These are phyloP conservation scores for Kluyveromyces dobzhanskii DNA, from an alignment of 805 yeast species.

Conservation along the genomic window DNA sequence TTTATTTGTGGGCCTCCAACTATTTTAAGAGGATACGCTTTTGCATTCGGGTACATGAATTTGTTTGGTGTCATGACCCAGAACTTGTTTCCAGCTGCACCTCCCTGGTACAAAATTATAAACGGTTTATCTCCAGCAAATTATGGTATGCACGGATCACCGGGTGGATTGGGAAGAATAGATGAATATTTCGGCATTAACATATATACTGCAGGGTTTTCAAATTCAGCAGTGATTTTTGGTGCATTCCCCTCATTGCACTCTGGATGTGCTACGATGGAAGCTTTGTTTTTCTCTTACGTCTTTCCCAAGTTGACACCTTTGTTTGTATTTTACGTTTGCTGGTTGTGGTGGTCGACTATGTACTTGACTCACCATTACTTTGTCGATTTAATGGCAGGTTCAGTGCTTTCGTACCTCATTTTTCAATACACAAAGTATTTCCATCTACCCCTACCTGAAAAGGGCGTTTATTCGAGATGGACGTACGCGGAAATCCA, in stretches of 20 bases:
- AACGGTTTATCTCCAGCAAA: conserved; percentile 87
- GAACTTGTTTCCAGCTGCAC: conserved; percentile 83
- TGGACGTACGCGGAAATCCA: conserved; percentile 51
- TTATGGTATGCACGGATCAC: conserved; percentile 85
- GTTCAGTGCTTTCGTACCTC: conserved; percentile 70
- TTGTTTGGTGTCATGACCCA: conserved; percentile 77
- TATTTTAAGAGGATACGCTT: conserved; percentile 71
- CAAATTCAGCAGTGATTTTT: conserved; percentile 84
- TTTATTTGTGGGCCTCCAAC: conserved; percentile 92
- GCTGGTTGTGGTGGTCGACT: conserved; percentile 97
- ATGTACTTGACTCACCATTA: conserved; percentile 97
- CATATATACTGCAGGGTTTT: conserved; percentile 74
- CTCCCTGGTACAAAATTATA: conserved; percentile 90
- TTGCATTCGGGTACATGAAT: conserved; percentile 94
- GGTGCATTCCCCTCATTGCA: conserved; percentile 89
- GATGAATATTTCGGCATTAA: conserved; percentile 72
- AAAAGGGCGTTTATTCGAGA: conserved; percentile 49
- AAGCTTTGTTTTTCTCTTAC: conserved; percentile 76
- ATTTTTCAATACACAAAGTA: conserved; percentile 65
- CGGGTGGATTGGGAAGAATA: conserved; percentile 90
- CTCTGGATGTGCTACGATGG: conserved; percentile 91
- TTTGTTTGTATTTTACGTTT: conserved; percentile 66
- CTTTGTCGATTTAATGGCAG: conserved; percentile 89
- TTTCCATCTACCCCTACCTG: conserved; percentile 55
- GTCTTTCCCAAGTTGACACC: conserved; percentile 66